These are phyloP conservation scores for Rutstroemia sydowiana DNA, from an alignment of 2,329 filamentous ascomycete genomes.

Conservation along the genomic window DNA sequence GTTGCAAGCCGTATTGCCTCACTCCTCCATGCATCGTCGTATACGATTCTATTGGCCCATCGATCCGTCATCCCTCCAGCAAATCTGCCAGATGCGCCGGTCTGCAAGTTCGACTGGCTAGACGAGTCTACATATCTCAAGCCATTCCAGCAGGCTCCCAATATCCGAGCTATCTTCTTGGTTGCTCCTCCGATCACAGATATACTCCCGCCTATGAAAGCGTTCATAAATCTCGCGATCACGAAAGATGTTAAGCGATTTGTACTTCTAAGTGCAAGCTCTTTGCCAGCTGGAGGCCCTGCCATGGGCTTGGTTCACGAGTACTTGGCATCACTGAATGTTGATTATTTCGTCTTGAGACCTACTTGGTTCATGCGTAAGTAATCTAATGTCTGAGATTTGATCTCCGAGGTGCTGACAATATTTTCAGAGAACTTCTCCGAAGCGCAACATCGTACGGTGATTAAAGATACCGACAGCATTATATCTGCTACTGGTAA, in stretches of 20 bases:
- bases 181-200: background rate
- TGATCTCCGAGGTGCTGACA: background rate
- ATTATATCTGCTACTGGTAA: slow-evolving; percentile 38
- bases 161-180: background rate
- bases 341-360: slow-evolving; percentile 37
- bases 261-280: background rate
- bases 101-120: background rate
- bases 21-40: background rate
- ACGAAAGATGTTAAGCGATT: background rate
- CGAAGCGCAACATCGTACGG: slow-evolving; percentile 6
- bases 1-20: background rate
- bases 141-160: background rate
- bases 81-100: background rate
- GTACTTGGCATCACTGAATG: slow-evolving; percentile 33
- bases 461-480: slow-evolving; percentile 34
- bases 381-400: background rate
- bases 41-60: background rate
- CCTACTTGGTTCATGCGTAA: slow-evolving; percentile 42
- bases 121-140: background rate
- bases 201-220: background rate
- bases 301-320: slow-evolving; percentile 27
- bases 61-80: background rate
- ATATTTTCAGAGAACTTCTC: slow-evolving; percentile 16
- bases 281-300: background rate
- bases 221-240: background rate